Conservation (phyloP, 768 basidiomycete species). For the Leccinum olivaceopallidum region DNA sequence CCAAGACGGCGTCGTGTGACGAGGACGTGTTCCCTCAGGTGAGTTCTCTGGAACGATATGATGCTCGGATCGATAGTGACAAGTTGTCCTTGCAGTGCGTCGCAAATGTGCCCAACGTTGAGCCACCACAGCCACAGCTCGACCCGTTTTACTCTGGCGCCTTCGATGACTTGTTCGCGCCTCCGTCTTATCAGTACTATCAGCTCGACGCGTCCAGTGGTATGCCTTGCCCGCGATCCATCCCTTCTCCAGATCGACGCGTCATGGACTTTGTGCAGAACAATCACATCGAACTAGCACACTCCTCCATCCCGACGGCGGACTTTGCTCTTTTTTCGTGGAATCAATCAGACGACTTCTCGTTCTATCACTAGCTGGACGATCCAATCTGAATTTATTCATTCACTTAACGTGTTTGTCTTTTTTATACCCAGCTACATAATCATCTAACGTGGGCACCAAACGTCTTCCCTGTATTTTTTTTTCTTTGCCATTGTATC, state of each 20-base stretch:
- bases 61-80: constrained; percentile 5
- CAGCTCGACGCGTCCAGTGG: neutral
- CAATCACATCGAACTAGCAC: constrained; percentile 6
- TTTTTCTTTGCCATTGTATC: neutral
- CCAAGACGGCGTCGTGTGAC: neutral
- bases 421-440: constrained; percentile 11
- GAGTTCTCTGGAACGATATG: constrained; percentile 1
- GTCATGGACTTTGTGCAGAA: constrained; percentile 14
- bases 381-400: constrained; percentile 25
- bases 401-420: constrained; percentile 20
- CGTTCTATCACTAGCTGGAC: constrained; percentile 22
- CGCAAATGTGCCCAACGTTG: neutral
- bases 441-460: constrained; percentile 11
- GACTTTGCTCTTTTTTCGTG: constrained; percentile 26
- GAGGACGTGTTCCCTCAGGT: constrained; percentile 8
- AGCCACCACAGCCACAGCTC: neutral
- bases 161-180: neutral
- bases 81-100: neutral
- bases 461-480: constrained; percentile 7
- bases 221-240: neutral
- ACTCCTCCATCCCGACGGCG: constrained; percentile 3
- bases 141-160: constrained; percentile 5
- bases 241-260: constrained; percentile 4
- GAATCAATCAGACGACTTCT: constrained; percentile 22
- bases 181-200: constrained; percentile 10